Evolutionary conservation across 2,329 filamentous ascomycete species (phyloP).

Genomic region (Botryotinia narcissicola): DNA sequence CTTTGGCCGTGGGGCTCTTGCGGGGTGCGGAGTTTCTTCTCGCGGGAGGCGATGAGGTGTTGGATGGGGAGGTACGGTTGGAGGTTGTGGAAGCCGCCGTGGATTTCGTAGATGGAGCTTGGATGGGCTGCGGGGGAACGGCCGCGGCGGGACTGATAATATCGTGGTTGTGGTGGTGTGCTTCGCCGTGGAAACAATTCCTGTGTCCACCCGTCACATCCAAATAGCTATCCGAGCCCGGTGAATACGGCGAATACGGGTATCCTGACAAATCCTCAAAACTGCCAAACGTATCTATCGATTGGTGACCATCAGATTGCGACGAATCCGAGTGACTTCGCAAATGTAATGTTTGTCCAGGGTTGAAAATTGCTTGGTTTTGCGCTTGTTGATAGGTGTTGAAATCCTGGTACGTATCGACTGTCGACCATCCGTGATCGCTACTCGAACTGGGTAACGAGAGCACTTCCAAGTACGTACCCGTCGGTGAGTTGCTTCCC

Average conservation of each 20-base stretch:
- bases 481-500: constrained; percentile 67
- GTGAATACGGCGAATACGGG: constrained; percentile 75
- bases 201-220: constrained; percentile 55
- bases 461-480: constrained; percentile 80
- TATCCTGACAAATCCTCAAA: constrained; percentile 72
- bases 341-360: constrained; percentile 83
- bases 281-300: constrained; percentile 60
- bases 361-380: constrained; percentile 75
- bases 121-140: constrained; percentile 68
- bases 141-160: constrained; percentile 66
- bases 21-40: constrained; percentile 71
- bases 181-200: constrained; percentile 60
- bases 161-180: constrained; percentile 49
- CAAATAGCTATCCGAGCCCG: constrained; percentile 71
- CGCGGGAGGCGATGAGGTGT: constrained; percentile 58
- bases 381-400: constrained; percentile 63
- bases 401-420: constrained; percentile 72
- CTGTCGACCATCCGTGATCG: constrained; percentile 82
- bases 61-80: constrained; percentile 58
- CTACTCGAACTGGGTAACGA: constrained; percentile 77
- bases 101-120: constrained; percentile 57
- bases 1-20: constrained; percentile 62
- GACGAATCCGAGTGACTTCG: constrained; percentile 85
- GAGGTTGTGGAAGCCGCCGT: constrained; percentile 56
- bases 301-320: constrained; percentile 64